A percentile compares a stretch with the other conserved stretches of the same genome.
Evolutionary conservation across 1,139 yeast genomes (phyloP).

Genomic region (Yamadazyma friedrichii): DNA sequence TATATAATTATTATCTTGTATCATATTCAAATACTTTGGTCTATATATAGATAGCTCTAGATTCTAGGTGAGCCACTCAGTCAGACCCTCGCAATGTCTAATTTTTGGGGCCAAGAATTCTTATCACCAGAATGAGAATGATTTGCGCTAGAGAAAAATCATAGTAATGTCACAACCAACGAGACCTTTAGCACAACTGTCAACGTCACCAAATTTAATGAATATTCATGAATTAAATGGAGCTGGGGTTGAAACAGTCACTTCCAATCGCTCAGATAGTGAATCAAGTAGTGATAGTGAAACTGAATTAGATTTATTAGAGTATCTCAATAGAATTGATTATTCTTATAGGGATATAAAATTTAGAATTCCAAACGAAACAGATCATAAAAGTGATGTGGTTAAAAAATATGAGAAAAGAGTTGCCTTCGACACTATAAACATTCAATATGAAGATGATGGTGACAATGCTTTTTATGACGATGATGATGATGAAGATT

Average conservation of each 20-base stretch:
- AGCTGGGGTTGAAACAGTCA: no score
- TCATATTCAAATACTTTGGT: not conserved
- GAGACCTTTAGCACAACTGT: no score
- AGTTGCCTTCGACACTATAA: slow-evolving; percentile 25
- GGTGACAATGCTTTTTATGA: slow-evolving; percentile 13
- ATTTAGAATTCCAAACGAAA: slow-evolving; percentile 17
- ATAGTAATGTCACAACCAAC: no score
- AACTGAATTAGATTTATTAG: slow-evolving; percentile 21
- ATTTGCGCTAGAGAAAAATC: not conserved
- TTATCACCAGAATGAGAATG: not conserved
- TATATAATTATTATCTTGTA: not conserved
- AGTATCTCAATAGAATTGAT: slow-evolving; percentile 17
- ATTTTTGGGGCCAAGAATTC: not conserved
- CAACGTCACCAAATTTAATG: slow-evolving; percentile 3
- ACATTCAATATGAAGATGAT: slow-evolving; percentile 16
- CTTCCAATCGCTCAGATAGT: not conserved
- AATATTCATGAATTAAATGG: not conserved
- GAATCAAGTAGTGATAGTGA: slow-evolving; percentile 7
- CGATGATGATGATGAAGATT: slow-evolving; percentile 8
- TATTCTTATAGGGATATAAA: slow-evolving; percentile 15
- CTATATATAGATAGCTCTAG: no score
- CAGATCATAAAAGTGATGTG: slow-evolving; percentile 12
- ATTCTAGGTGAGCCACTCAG: no score
- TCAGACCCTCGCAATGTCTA: not conserved
- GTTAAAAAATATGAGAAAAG: slow-evolving; percentile 17